Evolutionary conservation across 2,329 filamentous ascomycete genomes (phyloP), one percentile per base, ranked within the genome.

Genomic region (Chaetothyriales sp.): DNA sequence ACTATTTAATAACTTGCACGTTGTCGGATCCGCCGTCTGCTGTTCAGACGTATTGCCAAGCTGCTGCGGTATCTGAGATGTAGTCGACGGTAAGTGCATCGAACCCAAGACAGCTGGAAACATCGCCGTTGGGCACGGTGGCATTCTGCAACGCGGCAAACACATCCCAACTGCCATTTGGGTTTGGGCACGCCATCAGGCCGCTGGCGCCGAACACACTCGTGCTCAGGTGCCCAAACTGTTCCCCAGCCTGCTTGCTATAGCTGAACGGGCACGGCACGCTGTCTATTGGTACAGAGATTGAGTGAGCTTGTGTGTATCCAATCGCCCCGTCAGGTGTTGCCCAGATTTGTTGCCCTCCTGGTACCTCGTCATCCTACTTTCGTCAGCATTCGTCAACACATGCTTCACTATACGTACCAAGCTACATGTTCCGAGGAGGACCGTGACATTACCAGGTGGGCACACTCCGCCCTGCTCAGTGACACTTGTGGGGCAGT

Each of bases 301-400:
- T 66, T 0, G 77, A 80, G 66, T 83, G 78, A 0, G 80, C 71
- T 18, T 61, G 56, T 0, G 78, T 78, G 67, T 77, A 84, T 51
- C 70, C 69, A 52, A 85, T 64, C 8, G 71, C 67, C 5, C 81
- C 82, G 22, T 70, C 64, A 2, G 73, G 68, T 2, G 66, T 69
- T 52, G 84, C 70, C 64, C 78, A 85, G 59, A 82, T 71, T 52
- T 72, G 66, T 60, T 85, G 81, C 22, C 82, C 81, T 25, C 81
- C 81, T 4, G 81, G 80, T 4, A 83, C 81, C 28, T 72, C 62
- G 29, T 78, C 73, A 33, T 69, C 65, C 61, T 77, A 43, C 18
- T 40, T 4, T n/a, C 18, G 10, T 18, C 6, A 13, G 19, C 10
- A 18, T n/a, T 33, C 15, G 51, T 55, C 25, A 51, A 43, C 47